Base-by-base conservation (phyloP, 1,139 yeast species). In the Hyphopichia pseudoburtonii region DNA sequence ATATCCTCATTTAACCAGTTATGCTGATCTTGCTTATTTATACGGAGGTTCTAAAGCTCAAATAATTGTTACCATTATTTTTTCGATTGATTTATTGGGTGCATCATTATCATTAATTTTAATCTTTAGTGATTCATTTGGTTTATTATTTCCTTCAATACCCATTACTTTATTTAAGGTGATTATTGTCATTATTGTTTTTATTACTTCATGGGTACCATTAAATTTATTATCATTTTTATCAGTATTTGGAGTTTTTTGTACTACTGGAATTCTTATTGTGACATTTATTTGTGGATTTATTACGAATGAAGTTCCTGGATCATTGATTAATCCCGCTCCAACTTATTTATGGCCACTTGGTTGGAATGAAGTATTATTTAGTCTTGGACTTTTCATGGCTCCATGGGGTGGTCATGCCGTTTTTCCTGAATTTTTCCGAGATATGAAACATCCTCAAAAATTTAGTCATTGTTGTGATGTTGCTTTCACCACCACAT, bases 341-440 rank as follows among this genome's bases (percentile, higher is more conserved):
- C 32, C 46, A 2, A 65, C 73, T 0, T 62, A 67, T 36, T 39
- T 76, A 35, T 75, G 78, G 67, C 95, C 95, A 1, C 54, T 60
- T 10, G 66, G 71, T 30, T 56, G 68, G 46, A 59, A 60, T 23
- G 64, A 71, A 30, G 69, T 82, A 4, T 69, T 86, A 19, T 64
- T 85, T 26, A 73, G 88, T 4, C 70, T 85, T 44, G 95, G 95
- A 5, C 73, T 86, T 30, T 75, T 85, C 47, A 82, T 86, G 82
- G 86, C 94, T 7, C 90, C 92, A 12, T 86, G 92, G 86, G 94
- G 95, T 44, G 95, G 95, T 3, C 95, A 86, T 57, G 89, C 94
- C 1, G 86, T 86, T 16, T 85, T 85, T 49, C 95, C 95, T 2
- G 87, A 85, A 51, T 67, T 86, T 36, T 83, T 80, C 57, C 71